Percentiles rank a stretch among this genome's conserved stretches.
Conservation (phyloP, 257 asterid genomes). For the Ajuga chamaepitys region DNA sequence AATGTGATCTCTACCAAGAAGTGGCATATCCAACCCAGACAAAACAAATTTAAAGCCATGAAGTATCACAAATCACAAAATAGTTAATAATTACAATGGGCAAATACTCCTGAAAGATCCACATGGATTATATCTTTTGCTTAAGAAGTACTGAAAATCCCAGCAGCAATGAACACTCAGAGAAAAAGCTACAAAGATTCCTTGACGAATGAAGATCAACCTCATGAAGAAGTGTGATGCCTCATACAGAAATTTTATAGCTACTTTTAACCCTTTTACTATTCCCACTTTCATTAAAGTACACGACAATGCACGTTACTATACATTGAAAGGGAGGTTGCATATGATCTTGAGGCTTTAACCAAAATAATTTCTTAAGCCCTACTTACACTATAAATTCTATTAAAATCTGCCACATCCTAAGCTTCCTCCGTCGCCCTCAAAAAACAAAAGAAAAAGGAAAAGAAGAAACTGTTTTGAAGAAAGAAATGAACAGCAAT, state of each 20-base stretch:
- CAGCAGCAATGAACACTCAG: not conserved
- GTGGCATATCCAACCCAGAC: not conserved
- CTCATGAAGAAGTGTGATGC: not conserved
- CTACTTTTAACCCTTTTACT: not conserved
- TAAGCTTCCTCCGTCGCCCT: too few relatives aligned
- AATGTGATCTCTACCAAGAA: not conserved
- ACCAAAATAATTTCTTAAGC: not conserved
- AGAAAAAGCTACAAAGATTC: not conserved
- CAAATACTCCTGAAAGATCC: not conserved
- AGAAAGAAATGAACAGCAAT: conserved; percentile 1
- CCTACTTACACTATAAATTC: not conserved
- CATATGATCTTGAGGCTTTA: not conserved
- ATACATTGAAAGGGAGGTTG: not conserved
- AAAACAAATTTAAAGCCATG: not conserved
- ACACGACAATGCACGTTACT: not conserved
- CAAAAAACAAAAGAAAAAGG: too few relatives aligned
- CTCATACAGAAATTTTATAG: not conserved
- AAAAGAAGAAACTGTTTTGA: too few relatives aligned
- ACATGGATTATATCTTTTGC: not conserved
- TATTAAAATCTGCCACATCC: not conserved
- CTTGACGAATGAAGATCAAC: not conserved
- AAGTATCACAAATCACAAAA: not conserved
- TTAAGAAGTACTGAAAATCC: not conserved
- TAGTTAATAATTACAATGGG: not conserved
- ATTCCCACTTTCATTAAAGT: not conserved